Conservation (phyloP, 2,329 filamentous ascomycete species). For the Colletotrichum siamense region DNA sequence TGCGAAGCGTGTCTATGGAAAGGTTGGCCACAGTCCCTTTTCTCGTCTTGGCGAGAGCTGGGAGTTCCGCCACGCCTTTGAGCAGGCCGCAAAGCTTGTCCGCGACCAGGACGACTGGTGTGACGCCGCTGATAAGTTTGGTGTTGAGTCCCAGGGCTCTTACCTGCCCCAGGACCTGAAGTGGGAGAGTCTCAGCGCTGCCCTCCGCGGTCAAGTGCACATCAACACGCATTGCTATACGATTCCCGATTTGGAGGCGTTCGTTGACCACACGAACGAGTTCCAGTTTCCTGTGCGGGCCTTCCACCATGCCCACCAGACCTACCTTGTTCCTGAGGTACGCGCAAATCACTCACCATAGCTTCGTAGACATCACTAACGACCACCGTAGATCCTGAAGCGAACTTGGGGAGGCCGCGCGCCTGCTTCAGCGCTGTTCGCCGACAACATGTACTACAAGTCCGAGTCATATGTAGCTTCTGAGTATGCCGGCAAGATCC, state of each 20-base stretch:
- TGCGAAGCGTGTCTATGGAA: conserved; percentile 66
- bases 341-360: conserved; percentile 2
- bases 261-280: conserved; percentile 74
- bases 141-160: conserved; percentile 53
- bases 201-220: conserved; percentile 70
- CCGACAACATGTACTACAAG: conserved; percentile 78
- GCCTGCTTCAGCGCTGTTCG: conserved; percentile 69
- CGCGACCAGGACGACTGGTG: conserved; percentile 74
- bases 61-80: conserved; percentile 71
- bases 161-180: conserved; percentile 68
- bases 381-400: conserved; percentile 51
- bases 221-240: conserved; percentile 78
- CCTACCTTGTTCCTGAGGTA: conserved; percentile 69
- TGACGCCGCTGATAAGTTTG: conserved; percentile 54
- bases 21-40: conserved; percentile 57
- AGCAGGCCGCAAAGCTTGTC: conserved; percentile 62
- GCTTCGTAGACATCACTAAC: conserved; percentile 1
- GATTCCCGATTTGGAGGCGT: conserved; percentile 70
- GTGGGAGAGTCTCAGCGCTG: conserved; percentile 68
- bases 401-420: conserved; percentile 58
- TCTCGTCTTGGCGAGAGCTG: conserved; percentile 73
- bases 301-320: conserved; percentile 75
- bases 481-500: conserved; percentile 69
- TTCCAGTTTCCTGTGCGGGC: conserved; percentile 71
- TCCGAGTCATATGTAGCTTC: conserved; percentile 69